phyloP scores from a whole-genome alignment of 129 eudicot species.

The Chrysanthemum makinoi region DNA sequence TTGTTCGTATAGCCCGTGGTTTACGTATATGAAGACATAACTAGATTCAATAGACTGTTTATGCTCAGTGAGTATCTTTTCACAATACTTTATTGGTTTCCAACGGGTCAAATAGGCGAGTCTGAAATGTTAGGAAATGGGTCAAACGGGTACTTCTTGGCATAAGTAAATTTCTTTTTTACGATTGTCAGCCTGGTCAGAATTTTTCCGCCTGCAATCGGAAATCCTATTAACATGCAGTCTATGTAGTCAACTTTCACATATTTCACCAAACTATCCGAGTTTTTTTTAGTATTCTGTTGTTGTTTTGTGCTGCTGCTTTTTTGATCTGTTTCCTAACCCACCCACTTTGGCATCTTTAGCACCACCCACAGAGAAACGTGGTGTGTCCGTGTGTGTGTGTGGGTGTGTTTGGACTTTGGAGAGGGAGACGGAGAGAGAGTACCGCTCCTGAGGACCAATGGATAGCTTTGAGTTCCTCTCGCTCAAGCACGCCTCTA shows the following conservation, averaged over 20 bases:
- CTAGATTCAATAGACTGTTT: slow-evolving; percentile 5
- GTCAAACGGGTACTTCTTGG: too few species aligned
- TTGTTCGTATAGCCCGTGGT: too few species aligned
- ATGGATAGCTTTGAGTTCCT: slow-evolving; percentile 69
- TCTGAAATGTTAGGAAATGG: too few species aligned
- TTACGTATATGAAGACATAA: too few species aligned
- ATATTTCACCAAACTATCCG: too few species aligned
- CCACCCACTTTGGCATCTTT: neutral
- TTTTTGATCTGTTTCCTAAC: too few species aligned
- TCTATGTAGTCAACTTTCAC: too few species aligned
- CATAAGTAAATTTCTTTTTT: too few species aligned
- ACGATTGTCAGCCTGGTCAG: slow-evolving; percentile 62
- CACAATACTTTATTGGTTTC: neutral
- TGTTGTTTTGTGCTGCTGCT: too few species aligned
- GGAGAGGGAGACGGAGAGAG: slow-evolving; percentile 14
- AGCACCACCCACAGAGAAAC: neutral
- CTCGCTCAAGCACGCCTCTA: slow-evolving; percentile 76
- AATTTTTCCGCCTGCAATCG: slow-evolving; percentile 50
- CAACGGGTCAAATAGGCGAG: too few species aligned
- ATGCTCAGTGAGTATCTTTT: slow-evolving; percentile 60
- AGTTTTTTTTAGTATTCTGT: too few species aligned
- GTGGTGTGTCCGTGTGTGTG: neutral
- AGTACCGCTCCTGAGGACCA: slow-evolving; percentile 77
- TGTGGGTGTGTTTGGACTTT: neutral
- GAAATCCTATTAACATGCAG: too few species aligned